Base-by-base conservation (phyloP, 495 filamentous ascomycete genomes). In the Daldinia vernicosa region DNA sequence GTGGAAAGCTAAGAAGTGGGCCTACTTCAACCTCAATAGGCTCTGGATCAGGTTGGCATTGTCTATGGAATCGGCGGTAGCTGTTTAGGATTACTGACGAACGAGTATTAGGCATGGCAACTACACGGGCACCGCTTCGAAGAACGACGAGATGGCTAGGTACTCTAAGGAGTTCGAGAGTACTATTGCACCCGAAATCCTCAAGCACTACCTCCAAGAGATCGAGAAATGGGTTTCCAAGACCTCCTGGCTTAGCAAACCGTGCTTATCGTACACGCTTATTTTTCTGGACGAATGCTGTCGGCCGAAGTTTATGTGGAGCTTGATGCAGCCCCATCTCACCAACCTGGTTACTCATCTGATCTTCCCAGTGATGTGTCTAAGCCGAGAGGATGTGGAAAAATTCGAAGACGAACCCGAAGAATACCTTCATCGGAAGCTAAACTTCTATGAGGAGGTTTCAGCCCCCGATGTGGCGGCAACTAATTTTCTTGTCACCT, bases 1-100 rank as follows among this genome's bases (percentile, higher is more conserved):
- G 94, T 99, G 95, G 95, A 99, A 98, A 85, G 92, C 93, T 59
- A 99, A 98, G 91, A 99, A 98, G 80, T 98, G 95, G 96, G 91
- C 95, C 6, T 98, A 98, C 78, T 95, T 93, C 71, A 98, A 98
- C 80, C 83, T 99, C 61, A 99, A 99, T 80, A 87, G 95, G 69
- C 87, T 98, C 11, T 99, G 94, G 78, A 95, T 97, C 65, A 87
- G 95, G 92, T 95, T 84, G 50, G 87, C 76, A 47, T 37, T 55
- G 5, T 27, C 30, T 59, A 14, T 33, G 45, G 53, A 19, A 55
- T 32, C 45, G 45, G 14, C 19, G 30, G 39, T 57, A 55, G 22
- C 8, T 56, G 27, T 22, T 17, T 3, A 12, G 53, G n/a, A 28
- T 45, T 35, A 37, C 75, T 81, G 63, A 79, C 67, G 56, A 60